A percentile compares a stretch with the other conserved stretches of the same genome.
phyloP scores from a whole-genome alignment of 805 yeast species.

The Pichia occidentalis region DNA sequence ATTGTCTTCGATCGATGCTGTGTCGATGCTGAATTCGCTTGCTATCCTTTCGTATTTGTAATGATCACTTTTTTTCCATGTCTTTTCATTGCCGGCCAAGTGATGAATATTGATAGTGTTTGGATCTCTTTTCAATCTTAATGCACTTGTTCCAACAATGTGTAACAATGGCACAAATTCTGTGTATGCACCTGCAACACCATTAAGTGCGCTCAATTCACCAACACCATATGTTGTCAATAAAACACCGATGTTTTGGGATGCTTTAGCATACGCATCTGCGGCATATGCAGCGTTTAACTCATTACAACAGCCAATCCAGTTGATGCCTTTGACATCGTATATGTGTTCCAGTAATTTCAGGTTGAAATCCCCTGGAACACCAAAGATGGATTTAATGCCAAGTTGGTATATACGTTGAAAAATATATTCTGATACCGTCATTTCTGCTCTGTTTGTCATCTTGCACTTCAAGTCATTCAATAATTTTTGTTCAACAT shows the following conservation, averaged over 20 bases:
- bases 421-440: constrained; percentile 41
- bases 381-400: constrained; percentile 66
- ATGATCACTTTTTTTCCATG: constrained; percentile 56
- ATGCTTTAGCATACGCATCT: constrained; percentile 80
- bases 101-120: constrained; percentile 41
- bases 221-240: constrained; percentile 90
- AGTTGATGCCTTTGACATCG: constrained; percentile 67
- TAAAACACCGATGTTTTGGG: constrained; percentile 58
- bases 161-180: constrained; percentile 83
- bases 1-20: constrained; percentile 41
- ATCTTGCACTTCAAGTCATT: constrained; percentile 36
- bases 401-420: constrained; percentile 38
- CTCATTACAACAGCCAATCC: constrained; percentile 91
- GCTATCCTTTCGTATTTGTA: constrained; percentile 60
- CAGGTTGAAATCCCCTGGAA: constrained; percentile 78
- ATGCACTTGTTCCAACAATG: constrained; percentile 58
- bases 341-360: constrained; percentile 64
- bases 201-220: constrained; percentile 76
- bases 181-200: constrained; percentile 83
- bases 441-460: constrained; percentile 38
- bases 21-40: constrained; percentile 45
- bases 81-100: constrained; percentile 45
- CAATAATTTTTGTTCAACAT: not conserved
- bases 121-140: constrained; percentile 16
- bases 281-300: constrained; percentile 85